Evolutionary conservation across 331 rosid genomes (phyloP), one percentile per base, ranked within the genome.

Genomic region (Ulmus americana): DNA sequence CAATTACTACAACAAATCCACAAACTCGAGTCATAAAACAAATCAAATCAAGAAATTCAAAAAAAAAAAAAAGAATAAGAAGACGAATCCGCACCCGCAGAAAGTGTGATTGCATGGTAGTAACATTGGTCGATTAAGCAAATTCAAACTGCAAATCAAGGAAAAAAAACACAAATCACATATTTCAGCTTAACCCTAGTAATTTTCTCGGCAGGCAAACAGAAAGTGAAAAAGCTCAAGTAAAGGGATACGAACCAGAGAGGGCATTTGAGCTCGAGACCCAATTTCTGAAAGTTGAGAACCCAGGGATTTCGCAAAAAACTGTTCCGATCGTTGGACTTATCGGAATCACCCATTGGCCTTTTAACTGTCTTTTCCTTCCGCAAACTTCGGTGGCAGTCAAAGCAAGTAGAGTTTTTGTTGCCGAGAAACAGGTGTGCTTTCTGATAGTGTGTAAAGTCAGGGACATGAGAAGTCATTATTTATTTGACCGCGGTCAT

Each of bases 261-360:
- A 60, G 97, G 90, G 75, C 99, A 94, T 50, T 87, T 90, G 81
- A 94, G 88, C 74, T 94, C 97, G 13, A 94, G 90, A 52, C 90
- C 88, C 69, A 94, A 74, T 63, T 94, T 94, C 75, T 90, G 91
- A 45, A 85, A 84, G 59, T 82, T 80, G 4, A 89, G 88, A 78
- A 79, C 73, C 88, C 95, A 81, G 1, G 97, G 87, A 53, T 90
- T 90, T 59, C 79, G 65, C 46, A 63, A 10, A 28, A 28, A 28
- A 28, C 35, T 28, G 35, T 0, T 1, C 35, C 35, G 35, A 28
- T 28, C 35, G 35, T 28, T 28, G 35, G 35, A 28, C 35, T 28
- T 28, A 28, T 28, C 35, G 35, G 35, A 28, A 28, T 28, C 35
- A 28, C 35, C 35, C 35, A 28, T 28, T 2, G 35, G 35, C 35